Base-by-base conservation (phyloP, 2,329 filamentous ascomycete species). In the Grosmannia huntii region DNA sequence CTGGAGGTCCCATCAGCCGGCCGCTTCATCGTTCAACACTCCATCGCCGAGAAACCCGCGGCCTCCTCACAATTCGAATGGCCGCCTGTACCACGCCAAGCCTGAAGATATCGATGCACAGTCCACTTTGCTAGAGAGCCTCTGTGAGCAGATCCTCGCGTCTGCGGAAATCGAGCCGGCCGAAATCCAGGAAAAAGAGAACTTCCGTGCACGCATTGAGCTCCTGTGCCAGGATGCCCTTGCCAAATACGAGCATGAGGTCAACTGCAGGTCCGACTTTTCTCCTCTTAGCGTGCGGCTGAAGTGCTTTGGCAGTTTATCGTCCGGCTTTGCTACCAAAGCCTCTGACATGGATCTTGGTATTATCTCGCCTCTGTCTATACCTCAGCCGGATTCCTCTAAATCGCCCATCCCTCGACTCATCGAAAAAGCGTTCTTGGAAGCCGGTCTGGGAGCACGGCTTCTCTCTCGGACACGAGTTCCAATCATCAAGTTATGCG, bases 281-380 rank as follows among this genome's bases (percentile, higher is more conserved):
- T 72, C 77, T 19, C 66, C 77, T 27, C 67, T 73, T 11, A 80
- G 79, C 56, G 79, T 92, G n/a, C 76, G 83, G 57, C 75, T 95
- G 16, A 83, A 83, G 64, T 89, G 86, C 65, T 95, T 94, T 67
- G 90, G 90, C 5, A 95, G 90, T 68, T 76, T 95, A 53, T 81
- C 82, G 23, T 91, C 90, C 14, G 90, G 90, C 0, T 95, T 95
- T 71, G 91, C 89, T 4, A 90, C 88, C 12, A 87, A 87, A 65
- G 83, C 84, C n/a, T 92, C 90, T 1, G 90, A 96, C 66, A 90
- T 96, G 86, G 91, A 96, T 69, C 79, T 96, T 33, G 87, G 86
- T 10, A 79, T 95, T 38, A 74, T 94, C 5, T 86, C 87, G 1
- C 81, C 81, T 4, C 71, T 77, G 54, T 85, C 86, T 1, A 67